Percentiles rank a stretch among this genome's conserved stretches.
These are phyloP conservation scores for Scytalidium sp. DNA, from an alignment of 2,329 filamentous ascomycete genomes.

Conservation along the genomic window DNA sequence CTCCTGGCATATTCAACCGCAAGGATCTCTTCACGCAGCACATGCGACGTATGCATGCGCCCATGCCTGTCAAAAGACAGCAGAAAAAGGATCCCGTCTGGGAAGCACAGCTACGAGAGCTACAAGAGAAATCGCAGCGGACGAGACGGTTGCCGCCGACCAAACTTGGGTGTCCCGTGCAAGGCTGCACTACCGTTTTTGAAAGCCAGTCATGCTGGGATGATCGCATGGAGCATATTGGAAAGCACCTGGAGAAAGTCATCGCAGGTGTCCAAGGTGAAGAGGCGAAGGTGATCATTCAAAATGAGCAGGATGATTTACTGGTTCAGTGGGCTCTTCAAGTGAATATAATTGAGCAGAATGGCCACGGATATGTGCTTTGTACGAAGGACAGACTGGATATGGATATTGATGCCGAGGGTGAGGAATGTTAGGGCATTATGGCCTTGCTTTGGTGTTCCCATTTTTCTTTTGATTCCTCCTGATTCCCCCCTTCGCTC, in stretches of 20 bases:
- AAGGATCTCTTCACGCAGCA: slow-evolving; percentile 93
- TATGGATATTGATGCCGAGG: not conserved
- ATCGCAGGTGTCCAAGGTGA: slow-evolving; percentile 19
- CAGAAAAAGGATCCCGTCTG: slow-evolving; percentile 34
- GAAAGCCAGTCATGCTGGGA: slow-evolving; percentile 68
- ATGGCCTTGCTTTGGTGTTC: not conserved
- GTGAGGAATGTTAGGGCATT: not conserved
- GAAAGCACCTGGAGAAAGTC: slow-evolving; percentile 68
- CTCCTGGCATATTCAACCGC: slow-evolving; percentile 64
- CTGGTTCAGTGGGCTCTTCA: slow-evolving; percentile 18
- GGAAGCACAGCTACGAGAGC: slow-evolving; percentile 52
- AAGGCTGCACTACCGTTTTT: slow-evolving; percentile 59
- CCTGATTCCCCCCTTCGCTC: not conserved
- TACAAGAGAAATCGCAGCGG: slow-evolving; percentile 57
- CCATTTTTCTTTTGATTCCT: not conserved
- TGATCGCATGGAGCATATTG: slow-evolving; percentile 82
- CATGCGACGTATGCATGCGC: slow-evolving; percentile 78
- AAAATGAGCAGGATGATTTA: slow-evolving; percentile 13
- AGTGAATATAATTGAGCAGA: slow-evolving; percentile 15
- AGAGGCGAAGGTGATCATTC: not conserved
- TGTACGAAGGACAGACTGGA: not conserved
- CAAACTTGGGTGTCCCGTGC: slow-evolving; percentile 58
- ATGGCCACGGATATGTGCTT: slow-evolving; percentile 2
- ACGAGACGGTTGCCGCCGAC: slow-evolving; percentile 60
- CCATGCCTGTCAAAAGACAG: slow-evolving; percentile 37